A percentile compares a stretch with the other conserved stretches of the same genome.
These are phyloP conservation scores for Suillus occidentalis DNA, from an alignment of 768 basidiomycete genomes.

Conservation along the genomic window DNA sequence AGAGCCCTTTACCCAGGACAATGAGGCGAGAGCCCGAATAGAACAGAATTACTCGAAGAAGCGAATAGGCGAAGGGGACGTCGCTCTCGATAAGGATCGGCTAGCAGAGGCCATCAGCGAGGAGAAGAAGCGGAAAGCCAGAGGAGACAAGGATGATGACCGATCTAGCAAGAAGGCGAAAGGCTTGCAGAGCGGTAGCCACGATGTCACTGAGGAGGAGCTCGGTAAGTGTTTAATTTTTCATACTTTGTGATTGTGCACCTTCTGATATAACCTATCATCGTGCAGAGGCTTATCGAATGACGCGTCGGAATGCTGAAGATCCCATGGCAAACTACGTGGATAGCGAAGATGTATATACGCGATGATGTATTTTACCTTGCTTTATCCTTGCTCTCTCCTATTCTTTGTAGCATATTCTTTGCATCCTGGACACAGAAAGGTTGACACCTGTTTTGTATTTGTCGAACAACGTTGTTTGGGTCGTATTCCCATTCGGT, in stretches of 20 bases:
- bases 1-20: slow-evolving; percentile 32
- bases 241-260: slow-evolving; percentile 3
- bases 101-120: slow-evolving; percentile 71
- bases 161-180: slow-evolving; percentile 62
- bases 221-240: slow-evolving; percentile 52
- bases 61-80: slow-evolving; percentile 77
- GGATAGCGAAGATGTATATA: slow-evolving; percentile 46
- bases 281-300: slow-evolving; percentile 83
- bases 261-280: slow-evolving; percentile 11
- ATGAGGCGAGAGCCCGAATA: slow-evolving; percentile 38
- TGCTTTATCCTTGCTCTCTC: neutral
- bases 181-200: slow-evolving; percentile 47
- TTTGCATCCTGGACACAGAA: neutral
- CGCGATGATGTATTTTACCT: slow-evolving; percentile 2
- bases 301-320: slow-evolving; percentile 65
- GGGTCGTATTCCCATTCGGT: slow-evolving; percentile 11
- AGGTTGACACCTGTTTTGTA: neutral
- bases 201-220: slow-evolving; percentile 89
- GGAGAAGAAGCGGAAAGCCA: slow-evolving; percentile 75
- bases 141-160: slow-evolving; percentile 55
- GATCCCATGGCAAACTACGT: slow-evolving; percentile 95
- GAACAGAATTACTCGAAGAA: slow-evolving; percentile 79
- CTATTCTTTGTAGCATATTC: slow-evolving; percentile 8
- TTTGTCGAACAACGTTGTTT: slow-evolving; percentile 3
- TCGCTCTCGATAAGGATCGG: slow-evolving; percentile 70